A percentile compares a stretch with the other conserved stretches of the same genome.
These are phyloP conservation scores for Amylocystis lapponica DNA, from an alignment of 768 basidiomycete genomes.

Conservation along the genomic window DNA sequence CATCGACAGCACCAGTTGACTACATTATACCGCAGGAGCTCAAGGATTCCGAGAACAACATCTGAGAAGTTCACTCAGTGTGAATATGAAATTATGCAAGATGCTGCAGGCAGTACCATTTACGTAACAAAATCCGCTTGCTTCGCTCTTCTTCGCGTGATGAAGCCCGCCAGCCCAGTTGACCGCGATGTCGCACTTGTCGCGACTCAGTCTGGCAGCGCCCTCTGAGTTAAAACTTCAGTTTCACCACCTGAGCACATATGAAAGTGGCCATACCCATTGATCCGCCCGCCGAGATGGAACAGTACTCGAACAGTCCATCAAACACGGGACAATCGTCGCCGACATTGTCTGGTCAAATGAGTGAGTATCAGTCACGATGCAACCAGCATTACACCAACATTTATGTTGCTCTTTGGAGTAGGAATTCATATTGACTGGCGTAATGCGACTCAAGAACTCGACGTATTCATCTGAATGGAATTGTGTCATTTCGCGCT, in stretches of 20 bases:
- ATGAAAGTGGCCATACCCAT: slow-evolving; percentile 66
- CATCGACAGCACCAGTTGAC: not conserved
- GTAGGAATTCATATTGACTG: slow-evolving; percentile 91
- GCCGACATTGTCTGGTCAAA: slow-evolving; percentile 82
- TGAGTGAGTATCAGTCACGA: not conserved
- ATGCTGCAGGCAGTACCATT: slow-evolving; percentile 56
- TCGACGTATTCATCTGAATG: slow-evolving; percentile 99
- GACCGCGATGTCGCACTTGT: slow-evolving; percentile 98
- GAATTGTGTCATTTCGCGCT: slow-evolving; percentile 99
- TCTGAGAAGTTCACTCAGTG: slow-evolving; percentile 43
- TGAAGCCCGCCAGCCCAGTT: slow-evolving; percentile 99
- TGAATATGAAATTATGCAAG: not conserved
- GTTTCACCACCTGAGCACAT: not conserved
- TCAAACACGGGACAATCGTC: slow-evolving; percentile 99
- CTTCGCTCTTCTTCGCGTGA: slow-evolving; percentile 98
- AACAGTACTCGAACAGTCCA: slow-evolving; percentile 97
- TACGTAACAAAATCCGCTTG: slow-evolving; percentile 98
- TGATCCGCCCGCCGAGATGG: slow-evolving; percentile 98
- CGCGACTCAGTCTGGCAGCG: slow-evolving; percentile 87
- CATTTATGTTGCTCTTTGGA: slow-evolving; percentile 96
- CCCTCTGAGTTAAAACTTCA: slow-evolving; percentile 58
- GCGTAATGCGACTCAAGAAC: slow-evolving; percentile 89
- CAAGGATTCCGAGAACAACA: slow-evolving; percentile 94
- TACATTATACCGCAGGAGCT: slow-evolving; percentile 75
- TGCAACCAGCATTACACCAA: slow-evolving; percentile 29